Evolutionary conservation across 2,329 filamentous ascomycete species (phyloP).

Genomic region (Pseudogymnoascus sp.): DNA sequence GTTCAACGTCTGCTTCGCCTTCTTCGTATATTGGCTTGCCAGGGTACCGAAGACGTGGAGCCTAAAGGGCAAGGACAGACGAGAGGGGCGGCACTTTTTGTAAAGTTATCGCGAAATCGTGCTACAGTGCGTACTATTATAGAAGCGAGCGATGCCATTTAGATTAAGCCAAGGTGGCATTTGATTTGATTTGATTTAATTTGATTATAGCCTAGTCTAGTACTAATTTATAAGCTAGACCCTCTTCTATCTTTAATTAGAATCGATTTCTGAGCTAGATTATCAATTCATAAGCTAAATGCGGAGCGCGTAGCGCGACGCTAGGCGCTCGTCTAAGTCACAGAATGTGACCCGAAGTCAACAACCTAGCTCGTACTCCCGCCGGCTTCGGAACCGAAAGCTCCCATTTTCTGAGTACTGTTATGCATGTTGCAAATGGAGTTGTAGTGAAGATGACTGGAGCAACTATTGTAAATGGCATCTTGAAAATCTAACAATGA

Average conservation of each 20-base stretch:
- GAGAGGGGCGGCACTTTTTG: background rate
- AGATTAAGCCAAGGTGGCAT: no score
- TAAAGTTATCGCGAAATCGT: background rate
- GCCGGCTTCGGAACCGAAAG: background rate
- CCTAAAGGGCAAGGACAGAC: background rate
- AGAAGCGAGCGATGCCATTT: background rate
- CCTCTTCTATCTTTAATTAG: no score
- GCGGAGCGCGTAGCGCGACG: no score
- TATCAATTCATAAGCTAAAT: no score
- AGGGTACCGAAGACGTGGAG: conserved; percentile 35
- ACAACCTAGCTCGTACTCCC: background rate
- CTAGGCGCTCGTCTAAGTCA: no score
- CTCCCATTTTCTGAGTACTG: conserved; percentile 3
- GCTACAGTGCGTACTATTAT: background rate
- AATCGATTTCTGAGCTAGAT: no score
- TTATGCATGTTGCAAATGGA: background rate
- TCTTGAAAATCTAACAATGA: conserved; percentile 10
- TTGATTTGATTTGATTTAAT: no score
- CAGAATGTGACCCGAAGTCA: no score
- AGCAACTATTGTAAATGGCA: conserved; percentile 8
- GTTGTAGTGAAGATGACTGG: conserved; percentile 6
- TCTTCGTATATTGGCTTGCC: conserved; percentile 46
- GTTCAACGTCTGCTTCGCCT: conserved; percentile 45
- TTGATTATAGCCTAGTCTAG: no score
- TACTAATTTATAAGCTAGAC: no score